Evolutionary conservation across 176 grass and related monocot species (phyloP), one percentile per base, ranked within the genome.

Genomic region (Alopecurus myosuroides): DNA sequence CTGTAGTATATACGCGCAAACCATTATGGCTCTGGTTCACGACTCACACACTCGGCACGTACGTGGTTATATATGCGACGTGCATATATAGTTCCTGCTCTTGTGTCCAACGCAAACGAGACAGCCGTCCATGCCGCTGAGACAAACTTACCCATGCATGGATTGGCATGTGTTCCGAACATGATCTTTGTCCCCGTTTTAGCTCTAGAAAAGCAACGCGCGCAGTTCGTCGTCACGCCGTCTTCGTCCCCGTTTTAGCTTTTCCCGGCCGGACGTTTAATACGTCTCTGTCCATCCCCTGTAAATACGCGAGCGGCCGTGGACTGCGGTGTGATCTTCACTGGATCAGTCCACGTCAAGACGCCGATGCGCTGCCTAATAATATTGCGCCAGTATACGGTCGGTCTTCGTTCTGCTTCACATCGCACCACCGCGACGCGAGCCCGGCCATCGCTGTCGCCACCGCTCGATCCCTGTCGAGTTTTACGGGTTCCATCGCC

Each of bases 361-460:
- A 83, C 67, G 74, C 11, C 45, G 88, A 87, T 10, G 76, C 36
- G 29, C 10, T 67, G 68, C 89, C 80, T 48, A 87, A 74, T n/a
- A 73, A 4, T 73, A 44, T 25, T 17, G 51, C 0, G 52, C 36
- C 8, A 19, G 19, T 31, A n/a, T n/a, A n/a, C n/a, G 37, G 55
- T 41, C 11, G 25, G n/a, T 64, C 39, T 6, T 35, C 29, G 15
- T 10, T 37, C 22, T 49, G 36, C 10, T 52, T 3, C n/a, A n/a
- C n/a, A n/a, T n/a, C 30, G 3, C 15, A 34, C 34, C 7, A 30
- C 70, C 84, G 11, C 22, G 31, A 2, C 67, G 36, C n/a, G n/a
- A n/a, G n/a, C n/a, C n/a, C n/a, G n/a, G n/a, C 63, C 63, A 25
- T 74, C 70, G 25, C 42, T 30, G 70, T 74, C 25, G 1, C 70